Base-by-base conservation (phyloP, 768 basidiomycete species). In the Lactifluus hygrophoroides region DNA sequence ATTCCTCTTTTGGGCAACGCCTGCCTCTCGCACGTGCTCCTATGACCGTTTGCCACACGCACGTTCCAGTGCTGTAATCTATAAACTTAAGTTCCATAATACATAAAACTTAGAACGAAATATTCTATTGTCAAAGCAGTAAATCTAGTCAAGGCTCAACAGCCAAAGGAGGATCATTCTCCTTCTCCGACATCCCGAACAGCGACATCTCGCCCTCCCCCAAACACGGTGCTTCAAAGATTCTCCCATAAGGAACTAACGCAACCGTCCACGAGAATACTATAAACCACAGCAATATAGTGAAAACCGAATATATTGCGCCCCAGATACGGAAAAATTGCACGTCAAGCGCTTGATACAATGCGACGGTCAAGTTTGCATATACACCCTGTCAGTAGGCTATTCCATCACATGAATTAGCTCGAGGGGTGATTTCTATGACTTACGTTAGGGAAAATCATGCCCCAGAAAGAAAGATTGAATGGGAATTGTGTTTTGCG, bases 381-480 rank as follows among this genome's bases (percentile, higher is more conserved):
- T 84, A 86, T 0, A 86, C 85, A n/a, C 80, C 80, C 79, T 81
- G 50, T 23, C n/a, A 59, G 42, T n/a, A n/a, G n/a, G 49, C 9
- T 40, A 50, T 32, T 5, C 10, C 13, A 28, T 19, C 23, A 45
- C 5, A 17, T 34, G 23, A 13, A 43, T 19, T 38, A 34, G 4
- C 27, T 21, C 19, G 34, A 19, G 42, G 11, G 25, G n/a, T 42
- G 38, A 48, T 6, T 50, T 30, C 51, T 37, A 45, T 34, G n/a
- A 69, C 80, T 38, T 61, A 81, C 86, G 61, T 85, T 86, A 5
- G 86, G 86, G 66, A 88, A 88, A 61, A 87, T 80, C 40, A 84
- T 68, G 8, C 82, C 83, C 86, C 86, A 88, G 64, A 80, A 83
- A 0, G 79, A 72, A 17, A 85, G 67, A 55, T 73, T 74, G 69